Conservation (phyloP, 2,329 filamentous ascomycete genomes). For the Alternaria viburni region DNA sequence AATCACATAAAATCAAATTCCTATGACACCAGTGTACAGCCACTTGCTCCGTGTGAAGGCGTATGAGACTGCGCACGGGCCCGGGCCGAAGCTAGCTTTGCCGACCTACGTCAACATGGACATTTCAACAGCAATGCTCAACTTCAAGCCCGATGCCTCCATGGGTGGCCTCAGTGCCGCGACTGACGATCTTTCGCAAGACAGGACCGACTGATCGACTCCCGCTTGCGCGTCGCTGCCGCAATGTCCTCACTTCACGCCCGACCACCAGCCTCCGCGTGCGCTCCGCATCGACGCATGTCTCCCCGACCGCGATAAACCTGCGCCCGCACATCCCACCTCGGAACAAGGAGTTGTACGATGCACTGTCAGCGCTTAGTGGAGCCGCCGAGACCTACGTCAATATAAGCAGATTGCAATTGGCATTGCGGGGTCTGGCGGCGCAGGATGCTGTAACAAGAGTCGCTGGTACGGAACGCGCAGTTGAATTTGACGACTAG, state of each 20-base stretch:
- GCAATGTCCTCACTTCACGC: conserved; percentile 28
- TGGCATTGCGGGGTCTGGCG: conserved; percentile 71
- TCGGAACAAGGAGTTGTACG: conserved; percentile 63
- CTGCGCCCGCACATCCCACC: conserved; percentile 60
- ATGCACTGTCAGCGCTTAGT: conserved; percentile 66
- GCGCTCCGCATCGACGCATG: conserved; percentile 51
- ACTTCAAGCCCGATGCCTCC: conserved; percentile 50
- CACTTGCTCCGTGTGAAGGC: neutral
- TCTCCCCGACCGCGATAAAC: conserved; percentile 62
- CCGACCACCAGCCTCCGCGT: conserved; percentile 23
- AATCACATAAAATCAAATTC: conserved; percentile 24
- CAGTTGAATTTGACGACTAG: neutral
- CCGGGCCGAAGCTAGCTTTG: conserved; percentile 36
- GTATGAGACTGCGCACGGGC: conserved; percentile 17
- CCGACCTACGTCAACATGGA: conserved; percentile 28
- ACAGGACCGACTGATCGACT: conserved; percentile 36
- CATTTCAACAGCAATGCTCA: conserved; percentile 33
- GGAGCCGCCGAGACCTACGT: conserved; percentile 66
- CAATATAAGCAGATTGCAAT: conserved; percentile 72
- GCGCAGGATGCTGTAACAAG: conserved; percentile 60
- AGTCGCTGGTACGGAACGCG: conserved; percentile 57
- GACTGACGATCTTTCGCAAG: conserved; percentile 34
- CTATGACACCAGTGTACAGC: neutral
- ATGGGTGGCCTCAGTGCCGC: conserved; percentile 48
- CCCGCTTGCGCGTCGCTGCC: conserved; percentile 31